Evolutionary conservation across 2,329 filamentous ascomycete species (phyloP).

Genomic region (Neocatenulostroma microsporum): DNA sequence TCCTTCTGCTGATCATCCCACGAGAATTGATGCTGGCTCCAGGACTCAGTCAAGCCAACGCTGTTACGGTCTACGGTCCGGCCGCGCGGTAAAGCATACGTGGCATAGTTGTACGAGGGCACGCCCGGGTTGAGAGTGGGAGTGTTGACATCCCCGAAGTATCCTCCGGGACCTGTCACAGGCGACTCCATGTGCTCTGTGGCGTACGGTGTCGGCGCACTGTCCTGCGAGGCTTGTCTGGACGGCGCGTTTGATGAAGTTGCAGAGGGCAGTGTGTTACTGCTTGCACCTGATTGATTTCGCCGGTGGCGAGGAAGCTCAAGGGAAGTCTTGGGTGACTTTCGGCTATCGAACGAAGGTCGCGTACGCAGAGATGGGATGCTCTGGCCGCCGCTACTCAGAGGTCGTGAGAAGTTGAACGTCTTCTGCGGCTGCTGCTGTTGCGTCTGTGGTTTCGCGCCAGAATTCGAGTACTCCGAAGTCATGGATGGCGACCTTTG

Average conservation of each 20-base stretch:
- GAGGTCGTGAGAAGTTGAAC: conserved; percentile 85
- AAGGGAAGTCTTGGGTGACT: conserved; percentile 4
- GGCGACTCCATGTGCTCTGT: conserved; percentile 5
- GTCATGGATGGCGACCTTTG: conserved; percentile 75
- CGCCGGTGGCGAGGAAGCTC: conserved; percentile 19
- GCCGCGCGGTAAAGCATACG: conserved; percentile 74
- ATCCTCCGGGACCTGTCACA: neutral
- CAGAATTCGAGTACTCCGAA: conserved; percentile 66
- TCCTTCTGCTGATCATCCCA: conserved; percentile 45
- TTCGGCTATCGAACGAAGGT: conserved; percentile 18
- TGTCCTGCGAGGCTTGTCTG: conserved; percentile 35
- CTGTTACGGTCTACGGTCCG: conserved; percentile 66
- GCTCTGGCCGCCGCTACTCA: conserved; percentile 57
- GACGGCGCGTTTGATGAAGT: conserved; percentile 17
- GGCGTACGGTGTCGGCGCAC: conserved; percentile 8
- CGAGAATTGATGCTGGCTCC: conserved; percentile 44
- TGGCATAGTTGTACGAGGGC: conserved; percentile 78
- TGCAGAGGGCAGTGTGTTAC: conserved; percentile 18
- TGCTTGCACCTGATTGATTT: conserved; percentile 21
- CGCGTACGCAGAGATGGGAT: conserved; percentile 34
- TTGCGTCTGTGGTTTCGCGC: conserved; percentile 26
- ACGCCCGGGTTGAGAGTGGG: conserved; percentile 27
- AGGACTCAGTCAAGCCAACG: conserved; percentile 48
- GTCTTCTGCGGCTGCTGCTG: conserved; percentile 53
- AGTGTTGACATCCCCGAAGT: neutral